Conservation (phyloP, 2,329 filamentous ascomycete genomes). For the Arthrobotrys musiformis region DNA sequence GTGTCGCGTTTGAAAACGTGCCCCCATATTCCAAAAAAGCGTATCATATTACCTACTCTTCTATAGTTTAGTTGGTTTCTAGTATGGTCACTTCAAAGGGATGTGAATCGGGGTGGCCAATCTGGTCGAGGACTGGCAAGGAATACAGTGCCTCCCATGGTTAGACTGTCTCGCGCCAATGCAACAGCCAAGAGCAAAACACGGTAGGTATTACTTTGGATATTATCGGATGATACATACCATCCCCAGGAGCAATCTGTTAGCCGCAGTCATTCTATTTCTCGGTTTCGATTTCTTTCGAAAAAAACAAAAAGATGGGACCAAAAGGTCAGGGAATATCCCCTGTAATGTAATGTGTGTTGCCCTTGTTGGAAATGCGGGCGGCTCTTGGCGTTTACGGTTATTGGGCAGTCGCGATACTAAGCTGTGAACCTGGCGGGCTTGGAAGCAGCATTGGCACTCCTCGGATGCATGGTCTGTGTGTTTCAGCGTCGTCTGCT, state of each 20-base stretch:
- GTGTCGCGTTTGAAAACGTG: conserved; percentile 27
- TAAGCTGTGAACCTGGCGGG: conserved; percentile 14
- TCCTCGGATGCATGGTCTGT: conserved; percentile 32
- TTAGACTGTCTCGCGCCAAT: conserved; percentile 22
- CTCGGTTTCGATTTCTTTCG: not conserved
- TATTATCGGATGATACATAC: conserved; percentile 24
- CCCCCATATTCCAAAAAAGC: not conserved
- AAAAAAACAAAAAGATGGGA: conserved; percentile 17
- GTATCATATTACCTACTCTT: not conserved
- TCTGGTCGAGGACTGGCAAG: not conserved
- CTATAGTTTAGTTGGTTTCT: not conserved
- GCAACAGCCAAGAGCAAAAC: conserved; percentile 39
- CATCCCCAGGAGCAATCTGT: not conserved
- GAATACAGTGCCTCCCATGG: conserved; percentile 25
- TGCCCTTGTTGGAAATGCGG: conserved; percentile 33
- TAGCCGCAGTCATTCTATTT: conserved; percentile 2
- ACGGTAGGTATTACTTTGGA: conserved; percentile 32
- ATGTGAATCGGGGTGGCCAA: conserved; percentile 7
- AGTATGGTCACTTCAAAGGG: too few species aligned
- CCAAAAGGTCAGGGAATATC: conserved; percentile 12
- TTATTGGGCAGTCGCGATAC: conserved; percentile 21
- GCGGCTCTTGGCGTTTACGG: conserved; percentile 20
- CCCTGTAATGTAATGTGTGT: conserved; percentile 8
- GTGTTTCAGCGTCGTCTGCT: conserved; percentile 46
- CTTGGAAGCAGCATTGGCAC: conserved; percentile 50